Evolutionary conservation across 2,329 filamentous ascomycete species (phyloP).

Genomic region (Neobulgaria alba): DNA sequence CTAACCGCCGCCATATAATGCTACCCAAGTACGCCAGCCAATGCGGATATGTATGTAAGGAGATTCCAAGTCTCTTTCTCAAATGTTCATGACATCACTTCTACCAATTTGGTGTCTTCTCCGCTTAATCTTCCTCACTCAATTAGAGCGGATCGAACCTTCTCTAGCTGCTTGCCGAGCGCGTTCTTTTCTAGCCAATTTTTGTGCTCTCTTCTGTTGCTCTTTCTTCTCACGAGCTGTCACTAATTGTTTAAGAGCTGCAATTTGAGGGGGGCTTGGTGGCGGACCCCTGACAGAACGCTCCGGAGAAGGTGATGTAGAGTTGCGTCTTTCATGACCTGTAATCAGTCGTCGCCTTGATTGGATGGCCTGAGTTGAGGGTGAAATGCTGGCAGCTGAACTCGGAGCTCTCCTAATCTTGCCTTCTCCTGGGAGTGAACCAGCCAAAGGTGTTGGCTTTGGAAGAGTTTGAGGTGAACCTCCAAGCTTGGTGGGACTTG

Average conservation of each 20-base stretch:
- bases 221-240: not conserved
- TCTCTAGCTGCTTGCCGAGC: not conserved
- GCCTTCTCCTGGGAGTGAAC: not conserved
- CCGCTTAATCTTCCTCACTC: not conserved
- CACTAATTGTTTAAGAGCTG: not conserved
- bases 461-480: not conserved
- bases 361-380: not conserved
- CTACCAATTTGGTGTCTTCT: not conserved
- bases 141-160: not conserved
- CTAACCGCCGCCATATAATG: no score
- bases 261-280: not conserved
- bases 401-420: not conserved
- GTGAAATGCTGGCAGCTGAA: not conserved
- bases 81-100: not conserved
- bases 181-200: not conserved
- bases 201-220: not conserved
- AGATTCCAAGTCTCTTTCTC: not conserved
- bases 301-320: not conserved
- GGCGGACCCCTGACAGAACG: not conserved
- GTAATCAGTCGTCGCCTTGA: not conserved
- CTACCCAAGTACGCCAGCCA: no score
- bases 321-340: no score
- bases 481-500: not conserved
- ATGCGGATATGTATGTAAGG: no score
- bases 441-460: not conserved